These are phyloP conservation scores for Chaetomium cochliodes DNA, from an alignment of 495 filamentous ascomycete genomes.

Conservation along the genomic window DNA sequence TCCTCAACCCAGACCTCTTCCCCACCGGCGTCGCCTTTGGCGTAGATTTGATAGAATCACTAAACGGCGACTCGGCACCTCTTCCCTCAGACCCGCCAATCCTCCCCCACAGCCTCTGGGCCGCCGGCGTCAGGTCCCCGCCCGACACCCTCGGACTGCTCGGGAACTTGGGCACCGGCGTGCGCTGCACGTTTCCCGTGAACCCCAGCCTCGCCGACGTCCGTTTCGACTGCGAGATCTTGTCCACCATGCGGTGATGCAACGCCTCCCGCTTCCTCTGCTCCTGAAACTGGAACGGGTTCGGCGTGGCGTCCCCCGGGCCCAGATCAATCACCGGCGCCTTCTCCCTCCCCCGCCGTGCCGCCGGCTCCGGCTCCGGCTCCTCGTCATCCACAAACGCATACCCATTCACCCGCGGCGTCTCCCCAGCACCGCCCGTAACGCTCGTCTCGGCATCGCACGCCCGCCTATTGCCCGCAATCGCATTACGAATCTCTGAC, in stretches of 20 bases:
- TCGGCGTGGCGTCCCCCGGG: constrained; percentile 60
- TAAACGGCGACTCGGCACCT: constrained; percentile 51
- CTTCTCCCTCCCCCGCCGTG: constrained; percentile 14
- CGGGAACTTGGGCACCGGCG: constrained; percentile 68
- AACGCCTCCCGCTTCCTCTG: constrained; percentile 76
- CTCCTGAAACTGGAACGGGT: constrained; percentile 80
- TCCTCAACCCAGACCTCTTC: constrained; percentile 30
- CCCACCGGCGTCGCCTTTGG: constrained; percentile 35
- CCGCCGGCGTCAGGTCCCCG: constrained; percentile 70
- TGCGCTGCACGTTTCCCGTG: constrained; percentile 57
- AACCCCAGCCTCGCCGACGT: constrained; percentile 46
- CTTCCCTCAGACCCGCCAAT: constrained; percentile 56
- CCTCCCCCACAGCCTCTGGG: constrained; percentile 68
- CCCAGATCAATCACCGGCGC: constrained; percentile 51
- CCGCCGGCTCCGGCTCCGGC: constrained; percentile 40
- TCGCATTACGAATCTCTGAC: constrained; percentile 83
- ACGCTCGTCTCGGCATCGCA: constrained; percentile 66
- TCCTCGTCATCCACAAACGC: constrained; percentile 87
- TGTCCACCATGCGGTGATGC: constrained; percentile 89
- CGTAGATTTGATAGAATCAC: constrained; percentile 34
- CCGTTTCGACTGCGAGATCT: constrained; percentile 70
- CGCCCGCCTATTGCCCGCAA: constrained; percentile 67
- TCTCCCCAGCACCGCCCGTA: constrained; percentile 62
- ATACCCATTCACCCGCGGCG: constrained; percentile 88
- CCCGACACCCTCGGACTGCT: constrained; percentile 67